Evolutionary conservation across 148 eudicot species (phyloP).

Genomic region (Rheum nobile): DNA sequence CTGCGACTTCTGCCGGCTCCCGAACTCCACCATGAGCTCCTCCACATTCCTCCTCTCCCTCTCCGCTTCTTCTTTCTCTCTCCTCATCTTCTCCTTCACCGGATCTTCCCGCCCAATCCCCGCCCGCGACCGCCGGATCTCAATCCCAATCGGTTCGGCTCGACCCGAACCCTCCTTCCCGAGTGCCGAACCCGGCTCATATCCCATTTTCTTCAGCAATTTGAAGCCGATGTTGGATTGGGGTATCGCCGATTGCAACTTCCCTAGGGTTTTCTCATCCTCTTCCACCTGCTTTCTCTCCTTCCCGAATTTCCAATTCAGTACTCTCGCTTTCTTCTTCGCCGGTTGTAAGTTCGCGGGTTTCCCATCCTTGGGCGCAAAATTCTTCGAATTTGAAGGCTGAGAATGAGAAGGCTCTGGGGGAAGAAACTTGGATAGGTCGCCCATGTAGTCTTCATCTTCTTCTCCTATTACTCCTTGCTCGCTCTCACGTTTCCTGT

Average conservation of each 20-base stretch:
- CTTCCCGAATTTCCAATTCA: slow-evolving; percentile 40
- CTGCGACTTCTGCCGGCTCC: slow-evolving; percentile 43
- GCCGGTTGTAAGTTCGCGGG: slow-evolving; percentile 19
- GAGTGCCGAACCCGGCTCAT: slow-evolving; percentile 59
- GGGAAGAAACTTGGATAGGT: slow-evolving; percentile 70
- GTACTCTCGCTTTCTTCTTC: slow-evolving; percentile 35
- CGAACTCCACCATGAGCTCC: slow-evolving; percentile 56
- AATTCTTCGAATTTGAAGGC: slow-evolving; percentile 29
- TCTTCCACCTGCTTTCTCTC: slow-evolving; percentile 52
- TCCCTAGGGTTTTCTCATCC: slow-evolving; percentile 56
- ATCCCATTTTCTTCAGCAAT: slow-evolving; percentile 75
- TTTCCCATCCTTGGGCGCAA: slow-evolving; percentile 8
- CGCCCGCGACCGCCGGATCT: slow-evolving; percentile 62
- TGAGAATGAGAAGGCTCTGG: slow-evolving; percentile 22
- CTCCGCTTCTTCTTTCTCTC: slow-evolving; percentile 35
- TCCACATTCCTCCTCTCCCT: slow-evolving; percentile 33
- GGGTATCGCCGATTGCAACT: slow-evolving; percentile 56
- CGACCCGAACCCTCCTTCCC: slow-evolving; percentile 69
- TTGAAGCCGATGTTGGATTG: slow-evolving; percentile 79
- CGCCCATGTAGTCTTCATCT: slow-evolving; percentile 89
- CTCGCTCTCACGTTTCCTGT: background rate
- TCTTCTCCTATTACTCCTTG: slow-evolving; percentile 16
- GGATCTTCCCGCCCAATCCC: slow-evolving; percentile 85
- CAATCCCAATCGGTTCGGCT: slow-evolving; percentile 58
- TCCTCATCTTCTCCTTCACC: slow-evolving; percentile 50